phyloP scores from a whole-genome alignment of 2,329 filamentous ascomycete genomes.

The Taxawa tesnikishii region DNA sequence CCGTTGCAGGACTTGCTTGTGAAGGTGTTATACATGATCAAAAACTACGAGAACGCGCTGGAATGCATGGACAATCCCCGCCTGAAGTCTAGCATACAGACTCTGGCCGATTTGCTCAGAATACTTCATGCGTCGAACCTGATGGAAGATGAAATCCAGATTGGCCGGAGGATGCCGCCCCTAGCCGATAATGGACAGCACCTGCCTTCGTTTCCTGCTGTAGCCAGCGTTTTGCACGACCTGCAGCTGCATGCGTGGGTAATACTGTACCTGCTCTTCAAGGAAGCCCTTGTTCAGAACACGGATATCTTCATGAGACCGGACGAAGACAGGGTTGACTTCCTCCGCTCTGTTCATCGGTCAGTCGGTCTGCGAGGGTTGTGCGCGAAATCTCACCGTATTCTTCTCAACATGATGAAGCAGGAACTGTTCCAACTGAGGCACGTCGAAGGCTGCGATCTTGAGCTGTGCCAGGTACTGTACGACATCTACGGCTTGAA shows the following conservation, averaged over 20 bases:
- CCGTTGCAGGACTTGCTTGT: slow-evolving; percentile 66
- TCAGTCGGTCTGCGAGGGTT: slow-evolving; percentile 72
- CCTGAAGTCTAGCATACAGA: slow-evolving; percentile 57
- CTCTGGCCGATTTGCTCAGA: slow-evolving; percentile 58
- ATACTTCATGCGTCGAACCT: slow-evolving; percentile 70
- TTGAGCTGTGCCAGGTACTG: slow-evolving; percentile 74
- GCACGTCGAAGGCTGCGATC: slow-evolving; percentile 69
- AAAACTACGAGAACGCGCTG: slow-evolving; percentile 56
- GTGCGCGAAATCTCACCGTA: slow-evolving; percentile 75
- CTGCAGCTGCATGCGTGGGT: slow-evolving; percentile 84
- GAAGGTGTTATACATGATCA: slow-evolving; percentile 52
- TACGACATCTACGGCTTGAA: slow-evolving; percentile 75
- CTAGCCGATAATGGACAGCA: slow-evolving; percentile 36
- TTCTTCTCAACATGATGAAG: slow-evolving; percentile 81
- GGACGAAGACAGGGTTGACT: slow-evolving; percentile 64
- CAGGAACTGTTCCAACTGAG: slow-evolving; percentile 63
- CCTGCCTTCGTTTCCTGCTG: slow-evolving; percentile 13
- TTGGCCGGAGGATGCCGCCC: slow-evolving; percentile 57
- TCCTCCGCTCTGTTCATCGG: slow-evolving; percentile 70
- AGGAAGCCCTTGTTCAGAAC: slow-evolving; percentile 60
- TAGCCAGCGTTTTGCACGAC: slow-evolving; percentile 51
- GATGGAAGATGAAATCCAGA: slow-evolving; percentile 73
- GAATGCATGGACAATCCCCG: slow-evolving; percentile 77
- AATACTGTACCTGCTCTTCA: slow-evolving; percentile 68
- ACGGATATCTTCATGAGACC: slow-evolving; percentile 47